These are phyloP conservation scores for Thelephora ganbajun DNA, from an alignment of 768 basidiomycete species.

Conservation along the genomic window DNA sequence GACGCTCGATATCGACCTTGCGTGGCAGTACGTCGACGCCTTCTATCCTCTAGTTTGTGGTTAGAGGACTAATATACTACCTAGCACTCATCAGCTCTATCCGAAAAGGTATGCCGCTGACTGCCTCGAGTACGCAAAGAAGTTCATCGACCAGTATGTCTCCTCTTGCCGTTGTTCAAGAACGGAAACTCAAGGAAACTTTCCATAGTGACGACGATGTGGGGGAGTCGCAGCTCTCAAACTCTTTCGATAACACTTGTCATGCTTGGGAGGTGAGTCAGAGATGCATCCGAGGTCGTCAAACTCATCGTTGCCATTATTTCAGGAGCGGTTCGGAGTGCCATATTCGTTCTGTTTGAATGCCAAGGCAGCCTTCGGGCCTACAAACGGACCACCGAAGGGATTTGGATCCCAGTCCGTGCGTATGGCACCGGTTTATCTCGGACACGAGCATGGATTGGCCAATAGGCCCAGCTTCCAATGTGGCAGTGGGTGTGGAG, in stretches of 20 bases:
- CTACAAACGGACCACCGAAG: too few relatives aligned
- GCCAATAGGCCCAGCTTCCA: too few relatives aligned
- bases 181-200: neutral
- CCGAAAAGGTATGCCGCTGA: slow-evolving; percentile 30
- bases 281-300: too few relatives aligned
- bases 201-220: slow-evolving; percentile 33
- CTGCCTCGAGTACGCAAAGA: slow-evolving; percentile 26
- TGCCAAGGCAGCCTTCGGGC: too few relatives aligned
- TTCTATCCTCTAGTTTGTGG: neutral
- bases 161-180: neutral
- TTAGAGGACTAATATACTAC: neutral
- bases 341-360: too few relatives aligned
- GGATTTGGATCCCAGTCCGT: too few relatives aligned
- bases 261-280: slow-evolving; percentile 29
- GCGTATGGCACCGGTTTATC: too few relatives aligned
- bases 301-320: too few relatives aligned
- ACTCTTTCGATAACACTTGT: slow-evolving; percentile 35
- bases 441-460: too few relatives aligned
- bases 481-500: too few relatives aligned
- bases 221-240: slow-evolving; percentile 28
- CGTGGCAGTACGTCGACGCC: slow-evolving; percentile 33
- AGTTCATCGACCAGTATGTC: slow-evolving; percentile 42
- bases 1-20: slow-evolving; percentile 60
- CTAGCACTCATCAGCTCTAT: slow-evolving; percentile 44
- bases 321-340: too few relatives aligned